These are phyloP conservation scores for Trichomonas vaginalis DNA, from an alignment of 208 protist species.

Conservation along the genomic window DNA sequence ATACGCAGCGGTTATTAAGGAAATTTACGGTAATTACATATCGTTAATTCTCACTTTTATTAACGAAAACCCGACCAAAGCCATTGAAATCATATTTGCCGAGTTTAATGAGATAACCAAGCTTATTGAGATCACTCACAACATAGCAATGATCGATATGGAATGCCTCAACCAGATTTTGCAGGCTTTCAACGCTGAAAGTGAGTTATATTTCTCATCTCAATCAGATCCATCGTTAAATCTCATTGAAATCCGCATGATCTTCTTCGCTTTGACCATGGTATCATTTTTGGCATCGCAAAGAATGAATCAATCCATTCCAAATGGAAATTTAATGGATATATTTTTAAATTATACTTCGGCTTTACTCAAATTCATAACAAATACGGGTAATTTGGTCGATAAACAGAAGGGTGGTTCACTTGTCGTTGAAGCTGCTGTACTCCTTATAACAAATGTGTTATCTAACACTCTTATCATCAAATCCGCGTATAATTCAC, in stretches of 20 bases:
- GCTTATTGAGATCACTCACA: background rate
- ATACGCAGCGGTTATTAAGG: background rate
- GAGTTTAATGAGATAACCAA: background rate
- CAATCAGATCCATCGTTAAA: background rate
- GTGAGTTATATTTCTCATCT: background rate
- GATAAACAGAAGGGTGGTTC: background rate
- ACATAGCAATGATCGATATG: background rate
- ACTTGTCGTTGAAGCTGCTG: background rate
- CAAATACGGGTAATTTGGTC: background rate
- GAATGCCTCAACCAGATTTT: background rate
- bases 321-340: background rate
- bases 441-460: background rate
- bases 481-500: background rate
- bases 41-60: background rate
- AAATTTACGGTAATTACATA: background rate
- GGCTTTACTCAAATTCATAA: background rate
- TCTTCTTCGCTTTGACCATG: background rate
- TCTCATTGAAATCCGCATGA: background rate
- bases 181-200: background rate
- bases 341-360: background rate
- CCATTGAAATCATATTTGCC: background rate
- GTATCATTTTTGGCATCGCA: background rate
- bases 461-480: background rate
- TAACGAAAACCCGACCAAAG: background rate
- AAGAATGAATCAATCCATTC: background rate